Evolutionary conservation across 345 rosid species (phyloP).

Genomic region (Salix exigua): DNA sequence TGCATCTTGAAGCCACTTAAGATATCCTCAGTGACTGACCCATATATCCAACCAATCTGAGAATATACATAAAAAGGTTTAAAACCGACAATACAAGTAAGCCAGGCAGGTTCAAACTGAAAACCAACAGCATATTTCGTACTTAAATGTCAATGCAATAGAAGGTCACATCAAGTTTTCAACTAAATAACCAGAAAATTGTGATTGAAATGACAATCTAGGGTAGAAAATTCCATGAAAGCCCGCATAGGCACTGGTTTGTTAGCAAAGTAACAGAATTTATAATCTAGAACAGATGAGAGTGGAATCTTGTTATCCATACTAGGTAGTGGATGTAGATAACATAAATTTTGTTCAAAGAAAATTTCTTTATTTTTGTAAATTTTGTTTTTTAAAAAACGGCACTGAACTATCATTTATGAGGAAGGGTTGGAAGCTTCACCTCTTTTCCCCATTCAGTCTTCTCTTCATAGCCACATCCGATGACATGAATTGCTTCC

Average conservation of each 20-base stretch:
- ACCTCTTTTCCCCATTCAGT: slow-evolving; percentile 99
- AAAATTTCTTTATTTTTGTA: background rate
- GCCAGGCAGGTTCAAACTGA: background rate
- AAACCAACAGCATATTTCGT: background rate
- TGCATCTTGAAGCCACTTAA: slow-evolving; percentile 98
- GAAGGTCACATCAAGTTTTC: background rate
- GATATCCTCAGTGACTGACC: slow-evolving; percentile 93
- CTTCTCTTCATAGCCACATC: slow-evolving; percentile 95
- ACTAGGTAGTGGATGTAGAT: background rate
- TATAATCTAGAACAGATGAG: background rate
- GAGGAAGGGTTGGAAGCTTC: slow-evolving; percentile 4
- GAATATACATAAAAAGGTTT: slow-evolving; percentile 6
- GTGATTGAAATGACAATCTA: background rate
- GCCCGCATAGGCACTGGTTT: background rate
- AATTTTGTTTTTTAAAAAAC: no score
- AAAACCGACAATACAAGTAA: background rate
- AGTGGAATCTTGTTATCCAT: background rate
- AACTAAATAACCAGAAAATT: background rate
- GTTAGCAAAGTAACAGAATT: background rate
- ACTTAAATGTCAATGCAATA: background rate
- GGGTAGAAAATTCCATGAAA: background rate
- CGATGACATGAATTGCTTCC: slow-evolving; percentile 97
- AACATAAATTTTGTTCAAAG: background rate
- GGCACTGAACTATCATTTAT: background rate
- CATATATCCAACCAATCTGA: slow-evolving; percentile 98